Conservation (phyloP, 495 filamentous ascomycete genomes). For the Tuber aestivum region DNA sequence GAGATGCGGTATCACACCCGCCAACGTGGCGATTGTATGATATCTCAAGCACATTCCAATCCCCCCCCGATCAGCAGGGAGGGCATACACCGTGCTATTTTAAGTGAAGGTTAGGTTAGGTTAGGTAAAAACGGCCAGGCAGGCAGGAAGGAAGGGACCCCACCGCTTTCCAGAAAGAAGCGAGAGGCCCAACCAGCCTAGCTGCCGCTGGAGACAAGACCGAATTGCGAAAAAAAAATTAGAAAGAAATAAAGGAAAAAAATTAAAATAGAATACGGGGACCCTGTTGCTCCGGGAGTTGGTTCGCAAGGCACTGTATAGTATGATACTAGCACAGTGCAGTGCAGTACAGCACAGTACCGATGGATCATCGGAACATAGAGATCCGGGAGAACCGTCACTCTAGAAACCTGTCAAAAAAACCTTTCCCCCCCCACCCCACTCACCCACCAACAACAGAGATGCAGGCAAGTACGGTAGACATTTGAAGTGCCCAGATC, state of each 20-base stretch:
- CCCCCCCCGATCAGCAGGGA: background rate
- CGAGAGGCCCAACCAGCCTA: no score
- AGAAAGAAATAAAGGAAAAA: background rate
- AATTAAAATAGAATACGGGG: background rate
- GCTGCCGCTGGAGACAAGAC: background rate
- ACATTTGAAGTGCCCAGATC: no score
- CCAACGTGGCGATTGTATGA: background rate
- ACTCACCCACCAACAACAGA: no score
- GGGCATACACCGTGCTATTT: background rate
- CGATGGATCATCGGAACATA: background rate
- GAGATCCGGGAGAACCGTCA: background rate
- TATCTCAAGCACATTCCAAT: background rate
- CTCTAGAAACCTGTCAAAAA: background rate
- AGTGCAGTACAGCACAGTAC: no score
- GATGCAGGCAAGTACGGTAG: no score
- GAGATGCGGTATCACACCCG: background rate
- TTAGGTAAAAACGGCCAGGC: background rate
- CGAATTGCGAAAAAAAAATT: background rate
- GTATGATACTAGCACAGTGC: no score
- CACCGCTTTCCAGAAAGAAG: background rate
- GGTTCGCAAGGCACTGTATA: background rate
- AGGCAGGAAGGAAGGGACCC: no score
- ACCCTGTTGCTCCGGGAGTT: background rate
- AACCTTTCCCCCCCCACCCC: background rate
- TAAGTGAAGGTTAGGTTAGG: background rate